A percentile compares a stretch with the other conserved stretches of the same genome.
Conservation (phyloP, 371 early-diverging fungal genomes). For the Dipsacomyces acuminosporus region DNA sequence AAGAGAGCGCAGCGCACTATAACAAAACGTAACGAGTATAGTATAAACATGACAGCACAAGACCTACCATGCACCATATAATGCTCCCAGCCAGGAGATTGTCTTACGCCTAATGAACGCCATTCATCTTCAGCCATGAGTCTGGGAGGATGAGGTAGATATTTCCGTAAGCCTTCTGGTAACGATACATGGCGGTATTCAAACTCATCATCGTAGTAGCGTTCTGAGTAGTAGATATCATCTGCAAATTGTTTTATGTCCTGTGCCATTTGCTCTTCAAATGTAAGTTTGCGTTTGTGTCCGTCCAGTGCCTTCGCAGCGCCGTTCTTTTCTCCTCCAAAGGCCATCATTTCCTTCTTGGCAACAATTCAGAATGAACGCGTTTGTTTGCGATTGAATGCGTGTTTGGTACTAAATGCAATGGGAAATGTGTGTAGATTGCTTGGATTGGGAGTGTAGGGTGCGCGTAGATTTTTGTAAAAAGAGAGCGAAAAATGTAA, state of each 20-base stretch:
- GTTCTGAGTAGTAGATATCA: conserved; percentile 58
- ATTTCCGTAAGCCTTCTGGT: conserved; percentile 59
- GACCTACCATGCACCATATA: conserved; percentile 72
- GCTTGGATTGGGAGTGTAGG: too few species aligned
- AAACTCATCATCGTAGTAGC: conserved; percentile 55
- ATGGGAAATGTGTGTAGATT: too few species aligned
- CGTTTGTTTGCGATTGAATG: too few species aligned
- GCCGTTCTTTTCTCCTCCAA: conserved; percentile 20
- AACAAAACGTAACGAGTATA: not conserved
- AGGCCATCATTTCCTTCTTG: conserved; percentile 10
- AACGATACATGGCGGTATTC: conserved; percentile 70
- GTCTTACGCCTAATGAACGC: conserved; percentile 69
- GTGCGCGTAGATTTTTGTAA: too few species aligned
- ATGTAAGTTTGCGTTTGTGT: conserved; percentile 9
- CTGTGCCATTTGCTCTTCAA: conserved; percentile 47
- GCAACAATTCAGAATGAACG: too few species aligned
- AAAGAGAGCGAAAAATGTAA: too few species aligned
- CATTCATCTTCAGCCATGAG: conserved; percentile 73
- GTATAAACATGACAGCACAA: conserved; percentile 1
- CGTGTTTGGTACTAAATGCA: too few species aligned
- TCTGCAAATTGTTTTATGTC: conserved; percentile 53
- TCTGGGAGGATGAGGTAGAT: conserved; percentile 53
- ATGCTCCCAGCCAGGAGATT: conserved; percentile 82
- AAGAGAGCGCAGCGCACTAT: too few species aligned
- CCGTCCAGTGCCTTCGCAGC: not conserved